A percentile compares a stretch with the other conserved stretches of the same genome.
These are phyloP conservation scores for Monosporascus sp. DNA, from an alignment of 2,329 filamentous ascomycete species.

Conservation along the genomic window DNA sequence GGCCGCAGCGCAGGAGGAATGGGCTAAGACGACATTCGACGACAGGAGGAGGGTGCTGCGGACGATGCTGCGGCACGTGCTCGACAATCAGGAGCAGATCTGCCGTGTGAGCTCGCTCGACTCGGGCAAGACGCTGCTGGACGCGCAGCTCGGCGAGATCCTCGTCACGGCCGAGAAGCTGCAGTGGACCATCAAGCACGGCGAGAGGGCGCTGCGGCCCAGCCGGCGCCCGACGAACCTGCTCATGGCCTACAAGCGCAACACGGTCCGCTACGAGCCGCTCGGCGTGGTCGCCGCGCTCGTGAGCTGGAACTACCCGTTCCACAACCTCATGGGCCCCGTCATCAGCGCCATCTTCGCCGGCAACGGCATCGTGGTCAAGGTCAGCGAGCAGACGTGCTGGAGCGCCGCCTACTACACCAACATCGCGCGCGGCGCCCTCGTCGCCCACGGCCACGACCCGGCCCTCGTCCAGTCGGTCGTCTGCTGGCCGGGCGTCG, in stretches of 20 bases:
- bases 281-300: constrained; percentile 88
- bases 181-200: constrained; percentile 88
- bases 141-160: constrained; percentile 91
- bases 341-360: constrained; percentile 87
- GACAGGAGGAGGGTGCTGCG: constrained; percentile 75
- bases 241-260: constrained; percentile 93
- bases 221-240: constrained; percentile 79
- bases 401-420: constrained; percentile 87
- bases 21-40: constrained; percentile 72
- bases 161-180: constrained; percentile 91
- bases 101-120: constrained; percentile 83
- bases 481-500: constrained; percentile 82
- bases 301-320: constrained; percentile 96
- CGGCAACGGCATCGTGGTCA: constrained; percentile 88
- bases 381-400: constrained; percentile 90
- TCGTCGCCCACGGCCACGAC: constrained; percentile 77
- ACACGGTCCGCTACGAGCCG: constrained; percentile 85
- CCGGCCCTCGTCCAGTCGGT: constrained; percentile 78
- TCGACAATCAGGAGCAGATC: constrained; percentile 86
- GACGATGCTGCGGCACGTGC: constrained; percentile 74
- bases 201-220: constrained; percentile 71
- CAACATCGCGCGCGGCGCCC: constrained; percentile 70
- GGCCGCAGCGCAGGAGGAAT: constrained; percentile 67
- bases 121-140: constrained; percentile 93
- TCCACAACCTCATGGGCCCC: constrained; percentile 91